phyloP scores from a whole-genome alignment of 331 rosid genomes.

The Spiraea crenata region DNA sequence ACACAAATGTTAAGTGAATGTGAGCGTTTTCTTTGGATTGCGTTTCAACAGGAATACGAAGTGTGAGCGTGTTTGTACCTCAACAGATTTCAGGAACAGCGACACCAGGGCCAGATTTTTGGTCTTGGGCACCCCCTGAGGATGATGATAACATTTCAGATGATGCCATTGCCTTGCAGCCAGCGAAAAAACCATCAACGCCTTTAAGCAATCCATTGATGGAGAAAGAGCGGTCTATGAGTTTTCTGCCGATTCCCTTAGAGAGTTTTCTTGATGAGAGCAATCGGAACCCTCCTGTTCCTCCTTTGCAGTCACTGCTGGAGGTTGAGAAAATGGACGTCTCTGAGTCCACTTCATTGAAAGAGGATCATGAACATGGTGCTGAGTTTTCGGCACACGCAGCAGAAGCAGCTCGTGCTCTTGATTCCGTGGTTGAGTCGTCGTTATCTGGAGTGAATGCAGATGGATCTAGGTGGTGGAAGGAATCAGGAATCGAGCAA shows the following conservation, averaged over 20 bases:
- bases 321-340: slow-evolving; percentile 44
- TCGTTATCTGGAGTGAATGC: slow-evolving; percentile 50
- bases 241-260: slow-evolving; percentile 58
- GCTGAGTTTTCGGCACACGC: slow-evolving; percentile 61
- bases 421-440: slow-evolving; percentile 33
- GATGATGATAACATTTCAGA: slow-evolving; percentile 31
- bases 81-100: slow-evolving; percentile 38
- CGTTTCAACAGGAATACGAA: slow-evolving; percentile 35
- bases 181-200: slow-evolving; percentile 36
- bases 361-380: slow-evolving; percentile 52
- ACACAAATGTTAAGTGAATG: neutral
- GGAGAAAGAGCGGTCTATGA: slow-evolving; percentile 59
- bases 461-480: slow-evolving; percentile 93
- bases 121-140: slow-evolving; percentile 89
- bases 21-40: neutral
- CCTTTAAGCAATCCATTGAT: slow-evolving; percentile 40
- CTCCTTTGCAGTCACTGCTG: slow-evolving; percentile 65
- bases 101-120: slow-evolving; percentile 93
- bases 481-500: slow-evolving; percentile 73
- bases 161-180: slow-evolving; percentile 34
- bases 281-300: slow-evolving; percentile 40
- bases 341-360: slow-evolving; percentile 40
- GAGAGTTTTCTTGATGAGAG: slow-evolving; percentile 52
- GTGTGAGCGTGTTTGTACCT: slow-evolving; percentile 29
- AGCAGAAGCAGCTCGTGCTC: slow-evolving; percentile 73